These are phyloP conservation scores for Kurtzmaniella fragi DNA, from an alignment of 805 yeast species.

Conservation along the genomic window DNA sequence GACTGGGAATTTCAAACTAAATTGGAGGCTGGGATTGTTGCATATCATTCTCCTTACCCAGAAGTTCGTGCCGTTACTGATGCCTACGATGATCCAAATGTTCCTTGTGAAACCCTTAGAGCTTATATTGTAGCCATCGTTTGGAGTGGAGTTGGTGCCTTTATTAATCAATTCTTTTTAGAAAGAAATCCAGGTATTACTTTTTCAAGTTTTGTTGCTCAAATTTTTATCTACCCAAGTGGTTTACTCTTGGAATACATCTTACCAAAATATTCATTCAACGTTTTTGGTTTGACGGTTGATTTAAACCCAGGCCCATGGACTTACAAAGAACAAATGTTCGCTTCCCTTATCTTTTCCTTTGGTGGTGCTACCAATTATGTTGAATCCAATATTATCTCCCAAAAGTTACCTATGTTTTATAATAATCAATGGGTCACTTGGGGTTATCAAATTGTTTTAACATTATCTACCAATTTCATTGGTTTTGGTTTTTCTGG, in stretches of 20 bases:
- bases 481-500: conserved; percentile 30
- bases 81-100: conserved; percentile 31
- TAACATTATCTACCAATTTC: conserved; percentile 19
- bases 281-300: conserved; percentile 20
- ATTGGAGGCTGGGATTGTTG: conserved; percentile 38
- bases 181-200: conserved; percentile 48
- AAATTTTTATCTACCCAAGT: conserved; percentile 40
- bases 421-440: conserved; percentile 24
- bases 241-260: conserved; percentile 30
- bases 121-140: conserved; percentile 48
- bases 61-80: conserved; percentile 27
- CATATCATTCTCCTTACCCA: conserved; percentile 28
- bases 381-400: conserved; percentile 28
- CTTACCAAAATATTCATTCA: conserved; percentile 31
- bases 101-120: conserved; percentile 34
- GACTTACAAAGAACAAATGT: conserved; percentile 61
- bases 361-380: conserved; percentile 19
- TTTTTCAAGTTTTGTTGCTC: conserved; percentile 37
- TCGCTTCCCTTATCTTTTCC: conserved; percentile 39
- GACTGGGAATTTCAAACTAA: conserved; percentile 23
- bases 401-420: conserved; percentile 16
- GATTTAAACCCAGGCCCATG: conserved; percentile 60
- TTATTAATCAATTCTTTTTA: conserved; percentile 51
- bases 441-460: conserved; percentile 20
- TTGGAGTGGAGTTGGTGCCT: conserved; percentile 48